Base-by-base conservation (phyloP, 2,329 filamentous ascomycete genomes). In the Penicillium rolfsii region DNA sequence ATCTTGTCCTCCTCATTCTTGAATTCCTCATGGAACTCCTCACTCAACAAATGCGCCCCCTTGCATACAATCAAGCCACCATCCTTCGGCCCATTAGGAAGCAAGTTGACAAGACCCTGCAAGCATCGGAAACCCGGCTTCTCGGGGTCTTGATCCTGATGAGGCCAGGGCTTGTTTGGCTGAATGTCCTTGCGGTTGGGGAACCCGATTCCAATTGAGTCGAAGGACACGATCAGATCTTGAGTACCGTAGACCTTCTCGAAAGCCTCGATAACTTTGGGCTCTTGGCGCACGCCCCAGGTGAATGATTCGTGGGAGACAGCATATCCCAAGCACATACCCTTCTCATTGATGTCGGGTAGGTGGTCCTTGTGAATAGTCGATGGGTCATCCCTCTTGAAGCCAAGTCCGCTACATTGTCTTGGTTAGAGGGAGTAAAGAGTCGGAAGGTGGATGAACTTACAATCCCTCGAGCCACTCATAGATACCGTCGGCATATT, bases 171-270 rank as follows among this genome's bases (percentile, higher is more conserved):
- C 53, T 72, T 76, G 66, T 77, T 81, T 4, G 55, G 59, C n/a
- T 63, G 50, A 14, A 69, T 55, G 45, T 67, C 61, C 26, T 46
- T 60, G 8, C 64, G 60, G 5, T 78, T 79, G 8, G 78, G 73
- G 57, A 83, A 76, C n/a, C 74, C 75, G 22, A 79, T 76, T 67
- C 81, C 81, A 58, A 82, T 71, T 4, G 77, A 78, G 60, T 83
- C 82, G 61, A 82, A 83, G 0, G 81, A 83, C 1, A 82, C 81
- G n/a, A 83, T 75, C n/a, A 83, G 69, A 55, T 83, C 80, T 49
- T 78, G 67, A 0, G 79, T 80, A 14, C 73, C 74, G 60, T 78
- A 82, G 3, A 82, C 75, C 67, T 79, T 79, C 62, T 78, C 80
- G 55, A 83, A 83, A 1, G 80, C 73, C 1, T 69, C 71, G 14